Conservation (phyloP, 805 yeast genomes). For the Hanseniaspora jakobsenii region DNA sequence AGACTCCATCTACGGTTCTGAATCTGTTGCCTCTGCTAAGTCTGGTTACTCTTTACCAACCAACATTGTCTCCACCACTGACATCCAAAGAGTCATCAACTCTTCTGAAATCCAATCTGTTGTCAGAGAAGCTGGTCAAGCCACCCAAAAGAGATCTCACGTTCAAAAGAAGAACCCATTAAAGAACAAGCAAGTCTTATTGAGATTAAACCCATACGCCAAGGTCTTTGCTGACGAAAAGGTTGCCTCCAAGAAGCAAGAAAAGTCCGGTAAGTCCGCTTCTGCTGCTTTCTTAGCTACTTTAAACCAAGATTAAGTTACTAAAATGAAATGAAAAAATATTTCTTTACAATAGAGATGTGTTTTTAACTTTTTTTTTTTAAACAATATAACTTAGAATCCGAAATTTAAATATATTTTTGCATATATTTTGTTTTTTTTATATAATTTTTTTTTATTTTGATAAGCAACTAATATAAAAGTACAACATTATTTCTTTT, state of each 20-base stretch:
- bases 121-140: slow-evolving; percentile 91
- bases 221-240: slow-evolving; percentile 89
- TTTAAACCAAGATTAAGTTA: slow-evolving; percentile 45
- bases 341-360: background rate
- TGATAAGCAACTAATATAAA: no score
- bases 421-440: background rate
- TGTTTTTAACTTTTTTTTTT: background rate
- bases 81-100: slow-evolving; percentile 93
- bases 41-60: slow-evolving; percentile 84
- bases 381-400: background rate
- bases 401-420: background rate
- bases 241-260: slow-evolving; percentile 73
- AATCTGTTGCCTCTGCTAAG: slow-evolving; percentile 71
- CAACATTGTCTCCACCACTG: slow-evolving; percentile 90
- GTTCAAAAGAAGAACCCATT: slow-evolving; percentile 98
- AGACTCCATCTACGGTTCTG: slow-evolving; percentile 95
- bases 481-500: no score
- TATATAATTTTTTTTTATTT: background rate
- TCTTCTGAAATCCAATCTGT: slow-evolving; percentile 98
- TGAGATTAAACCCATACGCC: slow-evolving; percentile 99
- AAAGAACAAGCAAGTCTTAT: slow-evolving; percentile 96
- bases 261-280: slow-evolving; percentile 51
- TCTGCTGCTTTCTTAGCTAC: slow-evolving; percentile 58
- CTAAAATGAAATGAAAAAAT: background rate
- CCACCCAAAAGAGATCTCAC: slow-evolving; percentile 85